Conservation (phyloP, 805 yeast genomes). For the Wickerhamiella qilinensis region DNA sequence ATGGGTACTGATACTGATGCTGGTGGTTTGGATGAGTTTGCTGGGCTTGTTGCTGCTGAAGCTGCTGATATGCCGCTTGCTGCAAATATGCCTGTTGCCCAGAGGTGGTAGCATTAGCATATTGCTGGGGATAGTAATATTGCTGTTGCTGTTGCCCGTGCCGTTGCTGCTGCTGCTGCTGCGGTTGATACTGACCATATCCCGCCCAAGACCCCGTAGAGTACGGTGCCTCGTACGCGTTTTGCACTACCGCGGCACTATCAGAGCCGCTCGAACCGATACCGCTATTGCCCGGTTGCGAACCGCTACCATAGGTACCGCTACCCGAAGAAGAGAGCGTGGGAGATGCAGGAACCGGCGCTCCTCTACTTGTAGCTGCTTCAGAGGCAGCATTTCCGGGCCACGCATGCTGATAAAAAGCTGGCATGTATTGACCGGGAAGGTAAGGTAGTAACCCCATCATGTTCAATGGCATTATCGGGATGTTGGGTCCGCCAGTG, state of each 20-base stretch:
- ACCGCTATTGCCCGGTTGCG: too few species aligned
- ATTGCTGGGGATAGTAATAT: too few species aligned
- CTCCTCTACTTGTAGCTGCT: neutral
- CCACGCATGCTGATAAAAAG: neutral
- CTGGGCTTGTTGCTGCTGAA: neutral
- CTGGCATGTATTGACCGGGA: neutral
- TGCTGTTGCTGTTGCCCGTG: neutral
- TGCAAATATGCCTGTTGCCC: too few species aligned
- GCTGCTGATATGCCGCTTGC: neutral
- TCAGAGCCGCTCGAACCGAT: too few species aligned
- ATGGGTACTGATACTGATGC: neutral
- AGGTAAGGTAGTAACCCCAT: constrained; percentile 51
- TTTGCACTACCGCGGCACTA: too few species aligned
- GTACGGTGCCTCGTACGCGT: too few species aligned
- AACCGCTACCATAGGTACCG: too few species aligned
- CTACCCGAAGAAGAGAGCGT: too few species aligned
- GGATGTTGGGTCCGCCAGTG: neutral
- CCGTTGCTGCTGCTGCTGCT: neutral
- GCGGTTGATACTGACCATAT: neutral
- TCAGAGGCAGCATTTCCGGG: neutral
- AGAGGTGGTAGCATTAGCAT: too few species aligned
- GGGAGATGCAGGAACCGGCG: neutral
- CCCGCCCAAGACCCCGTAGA: neutral
- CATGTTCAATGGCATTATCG: constrained; percentile 59
- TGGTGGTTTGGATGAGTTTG: neutral